These are phyloP conservation scores for Colletotrichum orbiculare DNA, from an alignment of 2,329 filamentous ascomycete species.

Conservation along the genomic window DNA sequence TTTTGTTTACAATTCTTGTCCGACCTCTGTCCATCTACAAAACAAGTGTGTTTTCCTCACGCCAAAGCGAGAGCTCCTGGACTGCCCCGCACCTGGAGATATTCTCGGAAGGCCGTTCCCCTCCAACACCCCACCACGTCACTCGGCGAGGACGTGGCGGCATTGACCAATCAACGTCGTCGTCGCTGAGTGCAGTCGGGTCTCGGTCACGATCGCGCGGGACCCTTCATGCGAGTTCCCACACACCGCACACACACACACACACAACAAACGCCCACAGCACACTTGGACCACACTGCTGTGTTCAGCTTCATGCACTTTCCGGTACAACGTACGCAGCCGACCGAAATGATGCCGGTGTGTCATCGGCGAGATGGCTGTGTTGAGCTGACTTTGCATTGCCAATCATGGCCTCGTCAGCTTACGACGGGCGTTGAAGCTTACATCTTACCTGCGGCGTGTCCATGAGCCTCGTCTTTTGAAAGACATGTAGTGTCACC, in stretches of 20 bases:
- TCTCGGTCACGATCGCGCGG: background rate
- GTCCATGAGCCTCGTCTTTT: no score
- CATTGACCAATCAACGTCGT: slow-evolving; percentile 27
- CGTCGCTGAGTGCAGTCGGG: slow-evolving; percentile 6
- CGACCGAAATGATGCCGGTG: background rate
- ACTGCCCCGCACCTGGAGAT: slow-evolving; percentile 26
- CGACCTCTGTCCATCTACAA: no score
- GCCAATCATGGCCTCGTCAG: background rate
- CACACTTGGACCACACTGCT: no score
- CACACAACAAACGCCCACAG: background rate
- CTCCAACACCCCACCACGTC: slow-evolving; percentile 29
- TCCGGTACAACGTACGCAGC: no score
- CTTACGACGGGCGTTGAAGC: background rate
- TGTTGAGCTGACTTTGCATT: background rate
- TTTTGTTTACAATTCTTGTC: slow-evolving; percentile 17
- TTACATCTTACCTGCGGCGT: no score
- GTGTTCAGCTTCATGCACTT: no score
- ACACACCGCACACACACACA: background rate
- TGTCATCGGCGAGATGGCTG: background rate
- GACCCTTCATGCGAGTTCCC: slow-evolving; percentile 10
- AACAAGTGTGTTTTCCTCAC: background rate
- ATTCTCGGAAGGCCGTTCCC: slow-evolving; percentile 12
- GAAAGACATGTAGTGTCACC: no score
- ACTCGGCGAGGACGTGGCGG: slow-evolving; percentile 6
- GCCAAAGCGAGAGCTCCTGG: slow-evolving; percentile 14